Evolutionary conservation across 257 asterid genomes (phyloP).

Genomic region (Fraxinus cuspidata): DNA sequence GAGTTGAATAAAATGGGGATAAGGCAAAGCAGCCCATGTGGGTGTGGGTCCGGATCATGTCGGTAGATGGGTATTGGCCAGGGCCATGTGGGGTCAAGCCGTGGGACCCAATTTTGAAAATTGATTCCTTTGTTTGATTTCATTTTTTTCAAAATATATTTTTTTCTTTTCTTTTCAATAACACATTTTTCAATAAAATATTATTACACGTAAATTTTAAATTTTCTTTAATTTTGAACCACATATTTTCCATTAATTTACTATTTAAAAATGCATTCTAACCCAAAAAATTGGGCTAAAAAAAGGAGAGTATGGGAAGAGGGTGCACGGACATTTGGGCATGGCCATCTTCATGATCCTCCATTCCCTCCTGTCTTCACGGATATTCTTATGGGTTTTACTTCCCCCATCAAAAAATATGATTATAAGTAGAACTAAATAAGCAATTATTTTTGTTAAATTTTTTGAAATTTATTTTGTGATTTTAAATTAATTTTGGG

Average conservation of each 20-base stretch:
- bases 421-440: neutral
- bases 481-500: neutral
- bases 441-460: neutral
- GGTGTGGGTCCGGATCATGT: conserved; percentile 43
- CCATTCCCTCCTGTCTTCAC: conserved; percentile 37
- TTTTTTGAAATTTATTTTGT: neutral
- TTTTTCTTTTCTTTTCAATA: too few species aligned
- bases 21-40: conserved; percentile 41
- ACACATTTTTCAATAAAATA: too few species aligned
- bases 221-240: too few species aligned
- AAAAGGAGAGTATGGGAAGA: neutral
- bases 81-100: conserved; percentile 37
- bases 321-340: conserved; percentile 33
- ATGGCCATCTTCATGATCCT: conserved; percentile 23
- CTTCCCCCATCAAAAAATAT: neutral
- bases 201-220: too few species aligned
- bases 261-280: too few species aligned
- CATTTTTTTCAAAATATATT: too few species aligned
- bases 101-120: conserved; percentile 24
- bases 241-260: too few species aligned
- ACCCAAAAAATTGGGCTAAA: too few species aligned
- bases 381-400: neutral
- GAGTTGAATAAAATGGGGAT: conserved; percentile 18
- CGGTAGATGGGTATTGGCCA: conserved; percentile 34
- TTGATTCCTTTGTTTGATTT: neutral